phyloP scores from a whole-genome alignment of 2,329 filamentous ascomycete genomes.

The Botryotinia calthae region DNA sequence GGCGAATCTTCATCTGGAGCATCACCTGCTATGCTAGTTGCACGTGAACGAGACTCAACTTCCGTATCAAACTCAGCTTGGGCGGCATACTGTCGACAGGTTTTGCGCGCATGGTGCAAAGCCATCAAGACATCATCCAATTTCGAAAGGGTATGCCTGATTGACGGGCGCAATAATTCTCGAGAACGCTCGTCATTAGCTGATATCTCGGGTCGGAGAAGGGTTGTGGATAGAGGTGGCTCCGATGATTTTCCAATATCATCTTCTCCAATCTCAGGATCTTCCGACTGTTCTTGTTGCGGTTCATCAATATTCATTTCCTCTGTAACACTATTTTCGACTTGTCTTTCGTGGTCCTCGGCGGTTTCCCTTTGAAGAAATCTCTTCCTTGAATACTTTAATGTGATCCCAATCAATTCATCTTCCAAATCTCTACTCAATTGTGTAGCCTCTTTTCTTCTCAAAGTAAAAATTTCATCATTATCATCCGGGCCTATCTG shows the following conservation, averaged over 20 bases:
- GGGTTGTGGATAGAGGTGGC: not conserved
- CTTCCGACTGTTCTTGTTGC: not conserved
- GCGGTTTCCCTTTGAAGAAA: constrained; percentile 46
- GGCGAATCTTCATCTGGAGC: not conserved
- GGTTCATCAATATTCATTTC: constrained; percentile 17
- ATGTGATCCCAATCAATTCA: constrained; percentile 62
- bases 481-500: constrained; percentile 46
- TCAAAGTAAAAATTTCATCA: constrained; percentile 52
- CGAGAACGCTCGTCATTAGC: constrained; percentile 69
- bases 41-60: constrained; percentile 21
- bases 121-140: constrained; percentile 68
- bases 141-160: constrained; percentile 66
- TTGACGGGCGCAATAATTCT: constrained; percentile 62
- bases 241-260: constrained; percentile 19
- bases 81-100: constrained; percentile 43
- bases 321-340: constrained; percentile 23
- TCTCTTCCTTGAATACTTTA: constrained; percentile 65
- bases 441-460: constrained; percentile 43
- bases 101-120: constrained; percentile 65
- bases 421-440: constrained; percentile 67
- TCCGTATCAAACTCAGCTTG: constrained; percentile 38
- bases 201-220: constrained; percentile 52
- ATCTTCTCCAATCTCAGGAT: constrained; percentile 16
- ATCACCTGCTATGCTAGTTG: constrained; percentile 3
- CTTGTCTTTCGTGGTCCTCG: constrained; percentile 17